Conservation (phyloP, 371 early-diverging fungal species). For the Apophysomyces elegans region DNA sequence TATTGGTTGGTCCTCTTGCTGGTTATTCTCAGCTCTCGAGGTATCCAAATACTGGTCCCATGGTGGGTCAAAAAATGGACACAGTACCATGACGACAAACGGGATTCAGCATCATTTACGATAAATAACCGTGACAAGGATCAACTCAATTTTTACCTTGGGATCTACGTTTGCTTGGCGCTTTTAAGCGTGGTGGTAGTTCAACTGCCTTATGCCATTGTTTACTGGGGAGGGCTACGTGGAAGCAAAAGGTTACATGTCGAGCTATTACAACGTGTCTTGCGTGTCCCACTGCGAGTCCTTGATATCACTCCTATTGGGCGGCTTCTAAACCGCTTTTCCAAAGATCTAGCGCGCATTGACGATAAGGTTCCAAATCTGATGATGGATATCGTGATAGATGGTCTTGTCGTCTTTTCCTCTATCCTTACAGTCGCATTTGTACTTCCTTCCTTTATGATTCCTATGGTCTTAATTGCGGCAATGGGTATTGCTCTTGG, state of each 20-base stretch:
- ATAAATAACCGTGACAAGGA: slow-evolving; percentile 18
- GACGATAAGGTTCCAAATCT: slow-evolving; percentile 54
- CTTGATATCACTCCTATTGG: slow-evolving; percentile 93
- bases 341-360: slow-evolving; percentile 52
- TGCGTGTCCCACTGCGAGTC: slow-evolving; percentile 75
- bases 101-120: slow-evolving; percentile 42
- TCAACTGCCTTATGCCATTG: slow-evolving; percentile 36
- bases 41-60: slow-evolving; percentile 43
- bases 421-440: slow-evolving; percentile 64
- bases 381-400: slow-evolving; percentile 53
- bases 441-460: slow-evolving; percentile 63
- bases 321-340: slow-evolving; percentile 85
- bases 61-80: slow-evolving; percentile 63
- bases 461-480: slow-evolving; percentile 50
- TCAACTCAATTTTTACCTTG: slow-evolving; percentile 44
- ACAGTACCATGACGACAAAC: slow-evolving; percentile 28
- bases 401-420: slow-evolving; percentile 56
- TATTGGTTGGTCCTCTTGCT: slow-evolving; percentile 47
- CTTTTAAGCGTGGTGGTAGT: slow-evolving; percentile 33
- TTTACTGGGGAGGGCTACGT: slow-evolving; percentile 53
- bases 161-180: slow-evolving; percentile 51
- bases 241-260: slow-evolving; percentile 56
- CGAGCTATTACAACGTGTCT: slow-evolving; percentile 52
- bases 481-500: slow-evolving; percentile 56
- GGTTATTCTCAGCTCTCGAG: slow-evolving; percentile 41